phyloP scores from a whole-genome alignment of 2,329 filamentous ascomycete species.

The Magnaporthiopsis rhizophila region DNA sequence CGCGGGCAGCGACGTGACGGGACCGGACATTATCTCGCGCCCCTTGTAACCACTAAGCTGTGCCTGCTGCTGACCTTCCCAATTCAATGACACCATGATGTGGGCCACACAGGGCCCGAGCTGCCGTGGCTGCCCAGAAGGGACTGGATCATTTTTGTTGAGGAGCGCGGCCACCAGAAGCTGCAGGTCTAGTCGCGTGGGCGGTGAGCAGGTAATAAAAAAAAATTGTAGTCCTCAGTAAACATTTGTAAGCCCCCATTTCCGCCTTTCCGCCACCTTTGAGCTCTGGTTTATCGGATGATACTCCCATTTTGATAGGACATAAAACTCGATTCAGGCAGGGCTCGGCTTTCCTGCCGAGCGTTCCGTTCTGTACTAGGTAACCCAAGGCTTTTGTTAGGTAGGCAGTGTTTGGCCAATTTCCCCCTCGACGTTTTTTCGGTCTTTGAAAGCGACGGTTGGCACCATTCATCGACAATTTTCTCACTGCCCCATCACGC shows the following conservation, averaged over 20 bases:
- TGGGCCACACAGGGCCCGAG: background rate
- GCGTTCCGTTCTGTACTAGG: background rate
- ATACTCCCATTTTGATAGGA: background rate
- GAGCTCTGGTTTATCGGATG: background rate
- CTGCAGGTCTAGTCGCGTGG: background rate
- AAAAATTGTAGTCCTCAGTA: background rate
- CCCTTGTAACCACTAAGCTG: background rate
- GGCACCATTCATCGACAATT: no score
- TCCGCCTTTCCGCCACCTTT: background rate
- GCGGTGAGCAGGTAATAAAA: background rate
- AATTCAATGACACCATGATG: background rate
- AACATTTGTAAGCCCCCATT: background rate
- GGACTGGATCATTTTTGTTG: background rate
- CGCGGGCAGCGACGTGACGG: background rate
- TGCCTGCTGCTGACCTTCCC: background rate
- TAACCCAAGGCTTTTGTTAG: background rate
- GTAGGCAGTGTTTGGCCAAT: background rate
- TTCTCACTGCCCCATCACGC: no score
- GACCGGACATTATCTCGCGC: background rate
- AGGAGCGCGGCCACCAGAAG: background rate
- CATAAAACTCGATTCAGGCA: background rate
- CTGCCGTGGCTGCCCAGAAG: background rate
- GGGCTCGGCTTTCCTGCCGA: background rate
- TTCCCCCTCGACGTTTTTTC: no score
- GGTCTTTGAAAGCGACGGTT: background rate